Percentiles rank a stretch among this genome's conserved stretches.
Conservation (phyloP, 371 early-diverging fungal genomes). For the Rhizopus delemar region DNA sequence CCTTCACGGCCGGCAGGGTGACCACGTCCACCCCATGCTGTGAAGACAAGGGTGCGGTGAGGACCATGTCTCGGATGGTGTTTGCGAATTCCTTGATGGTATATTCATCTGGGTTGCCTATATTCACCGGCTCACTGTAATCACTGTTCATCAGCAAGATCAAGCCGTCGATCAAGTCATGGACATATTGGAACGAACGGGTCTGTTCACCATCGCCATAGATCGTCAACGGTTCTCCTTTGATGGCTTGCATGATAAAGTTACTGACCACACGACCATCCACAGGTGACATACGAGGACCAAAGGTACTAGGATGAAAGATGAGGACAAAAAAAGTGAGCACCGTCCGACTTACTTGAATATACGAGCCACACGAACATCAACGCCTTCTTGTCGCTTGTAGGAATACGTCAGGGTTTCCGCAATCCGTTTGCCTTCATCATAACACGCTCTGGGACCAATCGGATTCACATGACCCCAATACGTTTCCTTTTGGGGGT, state of each 20-base stretch:
- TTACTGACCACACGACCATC: conserved; percentile 92
- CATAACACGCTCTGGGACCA: conserved; percentile 87
- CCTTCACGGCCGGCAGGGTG: conserved; percentile 68
- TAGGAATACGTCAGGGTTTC: conserved; percentile 87
- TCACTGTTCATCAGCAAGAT: conserved; percentile 78
- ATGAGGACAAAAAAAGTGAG: not conserved
- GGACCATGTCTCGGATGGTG: conserved; percentile 70
- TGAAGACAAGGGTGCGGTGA: conserved; percentile 34
- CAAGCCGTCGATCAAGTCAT: conserved; percentile 85
- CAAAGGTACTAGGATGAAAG: conserved; percentile 31
- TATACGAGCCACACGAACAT: conserved; percentile 84
- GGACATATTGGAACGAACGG: conserved; percentile 86
- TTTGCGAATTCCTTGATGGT: conserved; percentile 82
- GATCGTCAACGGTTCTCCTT: conserved; percentile 75
- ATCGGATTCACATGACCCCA: conserved; percentile 90
- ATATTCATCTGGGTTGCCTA: conserved; percentile 89
- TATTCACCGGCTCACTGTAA: conserved; percentile 76
- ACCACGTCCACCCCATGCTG: conserved; percentile 58
- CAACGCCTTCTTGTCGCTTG: conserved; percentile 76
- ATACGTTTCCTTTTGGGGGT: conserved; percentile 85
- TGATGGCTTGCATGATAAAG: conserved; percentile 85
- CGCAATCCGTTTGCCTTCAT: conserved; percentile 89
- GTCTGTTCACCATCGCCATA: conserved; percentile 87
- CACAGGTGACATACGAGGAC: conserved; percentile 86
- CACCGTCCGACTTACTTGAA: conserved; percentile 60